Base-by-base conservation (phyloP, 495 filamentous ascomycete species). In the Hyaloscypha bicolor region DNA sequence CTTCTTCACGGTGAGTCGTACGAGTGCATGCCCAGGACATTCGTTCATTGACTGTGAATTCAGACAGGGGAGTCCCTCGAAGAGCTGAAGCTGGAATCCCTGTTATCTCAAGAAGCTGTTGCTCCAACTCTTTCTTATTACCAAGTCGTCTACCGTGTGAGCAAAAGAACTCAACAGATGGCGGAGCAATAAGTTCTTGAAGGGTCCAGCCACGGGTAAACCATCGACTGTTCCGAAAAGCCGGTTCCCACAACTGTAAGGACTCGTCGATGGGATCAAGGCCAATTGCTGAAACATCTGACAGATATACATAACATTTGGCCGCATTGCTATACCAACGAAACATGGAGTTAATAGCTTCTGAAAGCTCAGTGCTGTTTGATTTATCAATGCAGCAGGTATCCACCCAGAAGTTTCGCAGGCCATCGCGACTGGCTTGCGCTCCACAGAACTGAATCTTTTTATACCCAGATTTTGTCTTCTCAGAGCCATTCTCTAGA, bases 151-250 rank as follows among this genome's bases (percentile, higher is more conserved):
- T 56, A 6, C 53, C 53, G 5, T 56, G 9, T 19, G 9, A 6
- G 6, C 6, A 56, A n/a, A 56, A 56, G 53, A 56, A 56, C 53
- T 56, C 53, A 29, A 56, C 53, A 9, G 19, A 25, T 30, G 8
- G 21, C 6, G 53, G 53, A 9, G 53, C 53, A 11, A 83, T 63
- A 0, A 82, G 74, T 60, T 83, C 80, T 42, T 83, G 79, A n/a
- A 83, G 48, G 1, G 79, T 82, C 80, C 78, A 82, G 0, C 79
- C 79, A 31, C 80, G 68, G 16, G 53, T 56, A 29, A 56, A 56
- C 53, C 53, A 56, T 30, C 53, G 25, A 16, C 53, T 56, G 25
- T 30, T 5, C 16, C 21, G 29, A 56, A 56, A 56, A 4, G 53
- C 3, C n/a, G 1, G 9, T 30, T 56, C 12, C 53, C 42, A 48